Percentiles rank a stretch among this genome's conserved stretches.
These are phyloP conservation scores for Linnemannia exigua DNA, from an alignment of 192 early-diverging fungal genomes.

Conservation along the genomic window DNA sequence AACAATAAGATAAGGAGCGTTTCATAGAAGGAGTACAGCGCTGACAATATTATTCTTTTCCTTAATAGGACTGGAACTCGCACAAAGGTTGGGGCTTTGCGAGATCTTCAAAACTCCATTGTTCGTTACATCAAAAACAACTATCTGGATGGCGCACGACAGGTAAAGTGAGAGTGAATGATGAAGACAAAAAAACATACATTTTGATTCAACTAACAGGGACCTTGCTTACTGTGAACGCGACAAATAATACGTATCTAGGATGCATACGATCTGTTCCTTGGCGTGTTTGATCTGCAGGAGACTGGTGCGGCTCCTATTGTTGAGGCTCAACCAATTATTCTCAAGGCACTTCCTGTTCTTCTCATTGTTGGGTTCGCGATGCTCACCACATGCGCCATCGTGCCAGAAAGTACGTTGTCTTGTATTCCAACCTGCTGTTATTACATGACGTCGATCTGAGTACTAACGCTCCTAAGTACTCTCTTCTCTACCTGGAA, in stretches of 20 bases:
- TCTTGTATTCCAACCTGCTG: neutral
- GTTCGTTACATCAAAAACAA: conserved; percentile 94
- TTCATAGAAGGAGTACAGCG: neutral
- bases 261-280: conserved; percentile 92
- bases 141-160: conserved; percentile 92
- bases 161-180: conserved; percentile 50
- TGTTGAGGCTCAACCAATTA: conserved; percentile 61
- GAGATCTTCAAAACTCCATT: conserved; percentile 85
- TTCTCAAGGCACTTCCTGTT: conserved; percentile 61
- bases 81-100: conserved; percentile 82
- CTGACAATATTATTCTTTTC: neutral
- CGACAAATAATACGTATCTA: neutral
- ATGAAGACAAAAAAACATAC: neutral
- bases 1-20: neutral
- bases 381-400: conserved; percentile 25
- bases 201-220: neutral
- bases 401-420: conserved; percentile 57
- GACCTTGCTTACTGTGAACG: neutral
- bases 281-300: conserved; percentile 64
- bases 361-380: conserved; percentile 30
- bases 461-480: neutral
- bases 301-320: conserved; percentile 61
- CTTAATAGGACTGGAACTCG: conserved; percentile 84
- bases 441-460: neutral
- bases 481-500: neutral